Base-by-base conservation (phyloP, 495 filamentous ascomycete genomes). In the Extremus antarcticus region DNA sequence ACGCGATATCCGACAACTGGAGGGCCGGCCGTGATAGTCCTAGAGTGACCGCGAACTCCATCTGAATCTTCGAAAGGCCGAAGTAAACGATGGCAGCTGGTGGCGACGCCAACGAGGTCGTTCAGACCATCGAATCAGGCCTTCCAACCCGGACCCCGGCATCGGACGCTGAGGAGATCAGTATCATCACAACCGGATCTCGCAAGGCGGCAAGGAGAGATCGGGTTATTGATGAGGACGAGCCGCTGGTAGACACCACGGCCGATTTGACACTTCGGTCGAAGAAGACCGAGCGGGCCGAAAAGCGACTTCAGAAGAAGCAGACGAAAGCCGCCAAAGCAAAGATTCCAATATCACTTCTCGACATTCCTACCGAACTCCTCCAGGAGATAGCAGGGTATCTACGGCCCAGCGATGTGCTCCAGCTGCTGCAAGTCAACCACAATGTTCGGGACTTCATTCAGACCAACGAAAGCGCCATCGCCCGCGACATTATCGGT, bases 311-410 rank as follows among this genome's bases (percentile, higher is more conserved):
- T 22, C 59, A 70, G 20, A 74, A 72, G 57, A 71, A 66, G 46
- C 50, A 61, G 15, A 50, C 61, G 38, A 70, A 60, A 35, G 20
- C 43, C 43, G 15, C 41, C 25, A 32, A 43, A 39, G 38, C 43
- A 50, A 13, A 48, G 54, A 3, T 53, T 19, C 39, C 50, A 15
- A 38, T 54, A 19, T 54, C 43, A 8, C 56, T 78, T 11, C 35
- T 72, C 3, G 69, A 73, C 35, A 64, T 78, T 0, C 77, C 78
- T 1, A 70, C 70, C 38, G 78, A 81, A 56, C 58, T 81, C 9
- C 32, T 76, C 1, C 54, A 73, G 13, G 63, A 67, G n/a, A 72
- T 79, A 22, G 50, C 80, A 0, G 53, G 62, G 16, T 52, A 67
- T 17, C 65, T 77, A 3, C 67, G 51, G 1, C 78, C 78, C 0